Conservation (phyloP, 2,329 filamentous ascomycete species). For the Fusarium floridanum region DNA sequence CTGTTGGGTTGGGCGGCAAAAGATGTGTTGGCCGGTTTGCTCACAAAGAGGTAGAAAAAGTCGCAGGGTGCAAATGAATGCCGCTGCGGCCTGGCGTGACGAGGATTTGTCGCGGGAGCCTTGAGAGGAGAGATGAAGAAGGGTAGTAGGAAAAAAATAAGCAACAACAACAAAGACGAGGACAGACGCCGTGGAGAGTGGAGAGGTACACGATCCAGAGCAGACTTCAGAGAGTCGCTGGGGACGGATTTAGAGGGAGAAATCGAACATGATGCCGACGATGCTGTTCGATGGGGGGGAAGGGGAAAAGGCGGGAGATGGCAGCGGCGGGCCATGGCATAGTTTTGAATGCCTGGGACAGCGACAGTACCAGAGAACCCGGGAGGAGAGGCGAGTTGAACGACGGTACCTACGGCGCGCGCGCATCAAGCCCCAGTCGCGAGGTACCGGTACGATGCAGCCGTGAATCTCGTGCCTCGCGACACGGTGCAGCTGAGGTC, state of each 20-base stretch:
- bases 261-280: conserved; percentile 67
- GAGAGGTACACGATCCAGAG: conserved; percentile 57
- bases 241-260: conserved; percentile 62
- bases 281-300: conserved; percentile 63
- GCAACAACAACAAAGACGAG: conserved; percentile 45
- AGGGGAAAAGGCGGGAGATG: conserved; percentile 52
- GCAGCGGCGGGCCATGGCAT: conserved; percentile 50
- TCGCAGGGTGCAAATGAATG: conserved; percentile 67
- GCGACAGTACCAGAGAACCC: conserved; percentile 39
- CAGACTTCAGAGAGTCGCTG: conserved; percentile 69
- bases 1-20: conserved; percentile 36
- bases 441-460: conserved; percentile 31
- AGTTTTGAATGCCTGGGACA: conserved; percentile 52
- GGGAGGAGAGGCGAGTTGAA: conserved; percentile 38
- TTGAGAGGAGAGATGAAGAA: conserved; percentile 4
- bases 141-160: conserved; percentile 30
- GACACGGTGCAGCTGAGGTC: conserved; percentile 23
- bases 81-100: conserved; percentile 55
- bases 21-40: conserved; percentile 23
- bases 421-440: conserved; percentile 13
- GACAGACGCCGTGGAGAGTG: conserved; percentile 54
- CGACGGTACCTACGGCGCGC: conserved; percentile 35
- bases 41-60: conserved; percentile 31
- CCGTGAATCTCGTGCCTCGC: not conserved
- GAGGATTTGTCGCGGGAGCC: conserved; percentile 18